Base-by-base conservation (phyloP, 2,329 filamentous ascomycete species). In the Ascochyta clinopodiicola region DNA sequence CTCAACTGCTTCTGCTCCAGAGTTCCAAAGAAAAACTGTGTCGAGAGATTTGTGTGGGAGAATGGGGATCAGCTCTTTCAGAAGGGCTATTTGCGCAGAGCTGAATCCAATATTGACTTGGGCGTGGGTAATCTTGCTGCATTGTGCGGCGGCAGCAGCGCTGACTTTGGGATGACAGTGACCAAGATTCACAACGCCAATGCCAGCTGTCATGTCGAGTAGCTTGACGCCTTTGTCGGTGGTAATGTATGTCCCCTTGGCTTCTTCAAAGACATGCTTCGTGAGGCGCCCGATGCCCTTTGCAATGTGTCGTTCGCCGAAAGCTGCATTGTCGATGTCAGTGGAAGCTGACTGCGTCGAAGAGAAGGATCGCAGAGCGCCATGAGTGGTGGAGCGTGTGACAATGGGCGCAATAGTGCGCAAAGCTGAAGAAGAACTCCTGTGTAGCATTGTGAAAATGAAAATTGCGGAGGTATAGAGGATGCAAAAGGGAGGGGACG, bases 81-180 rank as follows among this genome's bases (percentile, higher is more conserved):
- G 51, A 37, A 71, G 63, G 4, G 65, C 60, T 25, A 71, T 68
- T 21, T 71, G 68, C 3, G 67, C 62, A 5, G 65, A 49, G 56
- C 66, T 71, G 64, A 67, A 71, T 42, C 67, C 68, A 55, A 71
- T 67, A 40, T 71, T 71, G 61, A 69, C 62, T 43, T 71, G 68
- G 8, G 68, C 61, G 43, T 71, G 68, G 21, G 66, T 69, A 38
- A 71, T 69, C 47, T 69, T 71, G 49, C 40, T 57, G 60, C 68
- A 71, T 57, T 71, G 68, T 57, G 59, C 63, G 22, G 68, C 68
- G 9, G 68, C 68, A 4, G 68, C 68, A 12, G 61, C 62, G 51
- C 67, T 71, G 53, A 71, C 68, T 51, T 69, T 71, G 45, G 67
- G 65, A 51, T 71, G 68, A 47, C 68, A 71, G 44, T 71, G 68